Conservation (phyloP, 208 protist species). For the Angomonas deanei region DNA sequence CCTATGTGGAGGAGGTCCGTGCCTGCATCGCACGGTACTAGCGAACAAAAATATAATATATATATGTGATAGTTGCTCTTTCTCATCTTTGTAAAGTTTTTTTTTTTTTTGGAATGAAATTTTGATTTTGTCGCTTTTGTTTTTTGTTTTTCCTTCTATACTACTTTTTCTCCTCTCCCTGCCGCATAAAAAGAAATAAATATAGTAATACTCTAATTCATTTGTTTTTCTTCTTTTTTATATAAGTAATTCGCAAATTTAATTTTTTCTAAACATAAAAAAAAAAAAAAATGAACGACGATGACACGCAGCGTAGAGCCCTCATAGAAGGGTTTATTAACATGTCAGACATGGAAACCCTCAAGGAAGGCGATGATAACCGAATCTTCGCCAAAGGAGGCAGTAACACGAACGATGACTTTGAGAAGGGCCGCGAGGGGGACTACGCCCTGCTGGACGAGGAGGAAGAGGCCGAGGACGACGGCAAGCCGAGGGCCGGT, state of each 20-base stretch:
- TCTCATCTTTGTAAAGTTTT: neutral
- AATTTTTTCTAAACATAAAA: too few species aligned
- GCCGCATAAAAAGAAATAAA: neutral
- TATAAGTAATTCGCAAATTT: too few species aligned
- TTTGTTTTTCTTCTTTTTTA: neutral
- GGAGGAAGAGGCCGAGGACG: constrained; percentile 22
- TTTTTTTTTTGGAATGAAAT: neutral
- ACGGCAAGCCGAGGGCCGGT: constrained; percentile 7
- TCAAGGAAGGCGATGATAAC: constrained; percentile 8
- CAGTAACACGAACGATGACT: neutral
- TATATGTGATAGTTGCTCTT: constrained; percentile 1
- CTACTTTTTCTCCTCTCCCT: neutral
- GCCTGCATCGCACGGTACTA: constrained; percentile 55
- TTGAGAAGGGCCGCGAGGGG: neutral
- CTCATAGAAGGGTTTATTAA: constrained; percentile 36
- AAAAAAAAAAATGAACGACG: neutral
- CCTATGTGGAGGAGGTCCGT: constrained; percentile 39
- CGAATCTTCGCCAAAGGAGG: constrained; percentile 5
- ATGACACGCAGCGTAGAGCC: constrained; percentile 20
- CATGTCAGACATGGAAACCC: constrained; percentile 22
- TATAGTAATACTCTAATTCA: constrained; percentile 1
- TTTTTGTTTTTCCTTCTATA: constrained; percentile 1
- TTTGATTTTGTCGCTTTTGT: constrained; percentile 9
- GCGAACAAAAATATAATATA: constrained; percentile 4
- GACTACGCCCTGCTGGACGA: constrained; percentile 4